Percentiles rank a stretch among this genome's conserved stretches.
Conservation (phyloP, 2,329 filamentous ascomycete species). For the Sarocladium brachiariae region DNA sequence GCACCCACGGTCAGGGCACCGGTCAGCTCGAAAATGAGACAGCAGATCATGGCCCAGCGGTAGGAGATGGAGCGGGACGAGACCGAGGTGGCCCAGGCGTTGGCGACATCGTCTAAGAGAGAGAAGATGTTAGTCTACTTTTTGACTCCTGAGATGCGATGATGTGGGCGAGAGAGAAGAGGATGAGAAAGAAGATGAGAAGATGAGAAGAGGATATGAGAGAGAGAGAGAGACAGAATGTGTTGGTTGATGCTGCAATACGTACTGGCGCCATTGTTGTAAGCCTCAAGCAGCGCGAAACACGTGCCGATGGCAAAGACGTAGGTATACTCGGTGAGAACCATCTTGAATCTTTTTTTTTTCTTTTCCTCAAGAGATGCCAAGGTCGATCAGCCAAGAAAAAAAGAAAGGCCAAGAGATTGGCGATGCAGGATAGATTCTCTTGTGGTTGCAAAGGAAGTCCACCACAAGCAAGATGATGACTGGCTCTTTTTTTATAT, state of each 20-base stretch:
- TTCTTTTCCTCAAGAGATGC: not conserved
- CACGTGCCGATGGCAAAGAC: conserved; percentile 69
- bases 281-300: conserved; percentile 70
- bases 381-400: not conserved
- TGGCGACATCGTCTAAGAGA: conserved; percentile 68
- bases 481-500: no score
- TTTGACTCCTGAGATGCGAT: not conserved
- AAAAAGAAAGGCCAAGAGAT: conserved; percentile 9
- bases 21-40: conserved; percentile 60
- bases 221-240: conserved; percentile 9
- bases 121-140: not conserved
- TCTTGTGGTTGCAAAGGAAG: no score
- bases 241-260: no score
- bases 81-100: conserved; percentile 74
- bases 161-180: no score
- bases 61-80: conserved; percentile 72
- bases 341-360: conserved; percentile 36
- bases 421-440: no score
- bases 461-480: no score
- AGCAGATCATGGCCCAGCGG: conserved; percentile 60
- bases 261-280: conserved; percentile 73
- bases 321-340: conserved; percentile 58
- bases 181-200: no score
- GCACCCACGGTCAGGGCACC: conserved; percentile 62
- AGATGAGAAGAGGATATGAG: no score